Percentiles rank a stretch among this genome's conserved stretches.
Evolutionary conservation across 2,329 filamentous ascomycete genomes (phyloP).

Genomic region (Colletotrichum tropicicola): DNA sequence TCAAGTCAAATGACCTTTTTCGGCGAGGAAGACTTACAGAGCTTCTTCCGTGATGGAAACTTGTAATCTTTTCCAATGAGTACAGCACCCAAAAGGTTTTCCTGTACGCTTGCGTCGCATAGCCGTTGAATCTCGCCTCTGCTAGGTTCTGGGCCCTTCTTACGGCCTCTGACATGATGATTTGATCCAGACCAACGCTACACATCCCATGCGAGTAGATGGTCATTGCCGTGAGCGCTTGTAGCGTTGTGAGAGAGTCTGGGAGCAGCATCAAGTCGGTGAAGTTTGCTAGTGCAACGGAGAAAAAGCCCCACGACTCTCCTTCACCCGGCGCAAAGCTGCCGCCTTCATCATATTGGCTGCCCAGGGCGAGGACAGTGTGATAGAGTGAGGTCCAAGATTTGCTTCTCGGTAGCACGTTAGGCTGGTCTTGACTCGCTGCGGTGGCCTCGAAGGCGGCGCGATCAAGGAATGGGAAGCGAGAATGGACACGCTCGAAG

Average conservation of each 20-base stretch:
- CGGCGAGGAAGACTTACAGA: constrained; percentile 39
- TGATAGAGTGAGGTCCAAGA: constrained; percentile 45
- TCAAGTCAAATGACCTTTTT: not conserved
- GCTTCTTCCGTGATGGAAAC: constrained; percentile 39
- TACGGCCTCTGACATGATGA: constrained; percentile 40
- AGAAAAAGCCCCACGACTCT: constrained; percentile 33
- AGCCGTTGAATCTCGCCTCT: constrained; percentile 31
- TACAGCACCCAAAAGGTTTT: constrained; percentile 51
- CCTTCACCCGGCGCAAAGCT: constrained; percentile 30
- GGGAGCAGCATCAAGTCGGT: constrained; percentile 42
- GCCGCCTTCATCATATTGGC: constrained; percentile 39
- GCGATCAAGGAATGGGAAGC: constrained; percentile 46
- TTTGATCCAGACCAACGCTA: constrained; percentile 34
- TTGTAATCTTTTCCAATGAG: constrained; percentile 45
- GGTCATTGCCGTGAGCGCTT: constrained; percentile 42
- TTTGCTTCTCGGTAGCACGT: constrained; percentile 11
- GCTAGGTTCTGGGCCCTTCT: constrained; percentile 41
- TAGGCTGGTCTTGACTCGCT: not conserved
- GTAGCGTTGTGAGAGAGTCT: constrained; percentile 40
- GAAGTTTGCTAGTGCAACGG: constrained; percentile 37
- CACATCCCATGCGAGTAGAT: constrained; percentile 38
- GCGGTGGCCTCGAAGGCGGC: constrained; percentile 17
- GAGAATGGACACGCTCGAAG: constrained; percentile 44
- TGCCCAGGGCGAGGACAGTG: constrained; percentile 41
- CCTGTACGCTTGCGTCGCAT: constrained; percentile 33